Conservation (phyloP, 1,284 basidiomycete genomes). For the Volvariella volvacea region DNA sequence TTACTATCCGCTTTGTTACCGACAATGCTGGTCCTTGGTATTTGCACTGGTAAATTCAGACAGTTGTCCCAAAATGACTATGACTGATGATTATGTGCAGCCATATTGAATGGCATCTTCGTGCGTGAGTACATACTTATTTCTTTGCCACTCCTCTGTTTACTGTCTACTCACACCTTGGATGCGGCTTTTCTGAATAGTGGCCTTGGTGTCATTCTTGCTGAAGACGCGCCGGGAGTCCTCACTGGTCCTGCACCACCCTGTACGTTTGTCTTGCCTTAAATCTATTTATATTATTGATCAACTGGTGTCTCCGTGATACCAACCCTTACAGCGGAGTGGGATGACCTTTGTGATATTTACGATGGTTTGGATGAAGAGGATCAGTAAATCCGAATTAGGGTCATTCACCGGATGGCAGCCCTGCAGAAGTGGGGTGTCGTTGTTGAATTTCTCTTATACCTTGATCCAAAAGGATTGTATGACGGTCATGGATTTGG, state of each 20-base stretch:
- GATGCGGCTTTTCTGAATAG: neutral
- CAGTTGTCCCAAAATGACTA: neutral
- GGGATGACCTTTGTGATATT: neutral
- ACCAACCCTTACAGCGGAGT: neutral
- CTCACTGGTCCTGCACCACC: neutral
- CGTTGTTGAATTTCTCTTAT: too few species aligned
- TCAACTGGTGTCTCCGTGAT: neutral
- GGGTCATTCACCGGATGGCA: too few species aligned
- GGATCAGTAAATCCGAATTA: too few species aligned
- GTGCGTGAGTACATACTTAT: conserved; percentile 14
- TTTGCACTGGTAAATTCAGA: neutral
- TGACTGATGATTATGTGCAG: conserved; percentile 8
- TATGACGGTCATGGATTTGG: too few species aligned
- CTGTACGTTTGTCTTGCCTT: neutral
- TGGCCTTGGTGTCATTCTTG: conserved; percentile 8
- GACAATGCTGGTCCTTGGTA: conserved; percentile 16
- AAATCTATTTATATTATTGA: neutral
- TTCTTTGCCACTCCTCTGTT: too few species aligned
- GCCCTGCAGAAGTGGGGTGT: too few species aligned
- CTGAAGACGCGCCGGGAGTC: conserved; percentile 4
- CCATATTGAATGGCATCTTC: conserved; percentile 25
- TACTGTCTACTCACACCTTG: too few species aligned
- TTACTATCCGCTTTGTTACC: conserved; percentile 14
- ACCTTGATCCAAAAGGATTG: too few species aligned
- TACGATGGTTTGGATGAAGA: neutral